Evolutionary conservation across 345 rosid species (phyloP), one percentile per base, ranked within the genome.

Genomic region (Gynandropsis gynandra): DNA sequence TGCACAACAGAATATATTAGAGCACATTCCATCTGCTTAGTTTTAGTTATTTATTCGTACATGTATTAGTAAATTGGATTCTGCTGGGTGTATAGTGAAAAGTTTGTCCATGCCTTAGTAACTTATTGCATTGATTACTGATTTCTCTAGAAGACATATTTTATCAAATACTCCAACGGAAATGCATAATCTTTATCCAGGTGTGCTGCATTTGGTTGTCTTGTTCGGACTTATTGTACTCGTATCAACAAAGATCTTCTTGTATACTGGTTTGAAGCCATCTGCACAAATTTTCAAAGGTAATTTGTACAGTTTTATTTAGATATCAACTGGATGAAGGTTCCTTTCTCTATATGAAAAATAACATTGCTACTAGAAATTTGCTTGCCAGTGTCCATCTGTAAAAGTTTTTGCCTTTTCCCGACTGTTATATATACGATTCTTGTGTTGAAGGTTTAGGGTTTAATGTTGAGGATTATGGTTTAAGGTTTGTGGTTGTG

Each of bases 201-300:
- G 96, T 70, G 70, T 71, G 96, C 83, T 56, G 70, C 75, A 31
- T 90, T 90, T 72, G 82, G 87, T 53, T 77, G 67, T 67, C 83
- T 90, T 9, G 69, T 76, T 50, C 72, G 50, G 59, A 80, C 71
- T 43, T 80, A 83, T 63, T 53, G 63, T 54, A 63, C 61, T 69
- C 79, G 79, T 66, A 70, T 90, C 60, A 73, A 72, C 14, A 65
- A 63, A 65, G 92, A 78, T 57, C 79, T 83, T 61, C 68, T 82
- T 56, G 37, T 58, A 18, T 73, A 72, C 70, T 90, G 96, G 89
- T 84, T 90, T 72, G 92, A 80, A 54, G 89, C 88, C 58, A 80
- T 90, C 69, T 78, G 71, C 50, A 35, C 81, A 60, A 80, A 66
- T 69, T 75, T 90, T 72, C 83, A 82, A 66, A 86, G 98, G 98